These are phyloP conservation scores for Cotoneaster glaucophyllus DNA, from an alignment of 306 rosid genomes.

Conservation along the genomic window DNA sequence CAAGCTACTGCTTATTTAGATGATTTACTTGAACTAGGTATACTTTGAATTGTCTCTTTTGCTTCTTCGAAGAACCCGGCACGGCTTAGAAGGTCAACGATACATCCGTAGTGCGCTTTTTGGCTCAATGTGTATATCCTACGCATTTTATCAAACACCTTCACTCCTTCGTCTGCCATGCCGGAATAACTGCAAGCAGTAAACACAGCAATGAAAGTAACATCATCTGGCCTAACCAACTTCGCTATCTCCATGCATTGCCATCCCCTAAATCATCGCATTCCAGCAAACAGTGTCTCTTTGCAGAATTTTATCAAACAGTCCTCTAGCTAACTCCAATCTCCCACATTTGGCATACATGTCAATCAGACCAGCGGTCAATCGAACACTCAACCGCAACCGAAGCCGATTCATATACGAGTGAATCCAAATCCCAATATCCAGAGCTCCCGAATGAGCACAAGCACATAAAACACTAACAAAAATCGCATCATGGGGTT, in stretches of 20 bases:
- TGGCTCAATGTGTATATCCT: conserved; percentile 39
- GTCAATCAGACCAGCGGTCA: conserved; percentile 59
- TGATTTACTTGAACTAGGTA: conserved; percentile 19
- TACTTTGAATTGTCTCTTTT: conserved; percentile 35
- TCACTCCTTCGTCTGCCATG: conserved; percentile 46
- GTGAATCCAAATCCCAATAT: conserved; percentile 66
- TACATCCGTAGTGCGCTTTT: conserved; percentile 66
- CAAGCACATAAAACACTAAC: conserved; percentile 67
- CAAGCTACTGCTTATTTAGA: conserved; percentile 59
- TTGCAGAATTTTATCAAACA: conserved; percentile 34
- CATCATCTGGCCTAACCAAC: conserved; percentile 51
- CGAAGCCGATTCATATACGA: too few relatives aligned
- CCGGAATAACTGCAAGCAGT: conserved; percentile 77
- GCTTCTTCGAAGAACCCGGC: conserved; percentile 62
- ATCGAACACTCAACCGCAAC: conserved; percentile 33
- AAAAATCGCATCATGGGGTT: conserved; percentile 63
- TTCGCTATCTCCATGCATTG: conserved; percentile 66
- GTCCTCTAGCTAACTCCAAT: conserved; percentile 36
- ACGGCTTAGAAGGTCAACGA: conserved; percentile 62
- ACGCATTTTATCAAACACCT: conserved; percentile 48
- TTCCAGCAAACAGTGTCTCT: conserved; percentile 67
- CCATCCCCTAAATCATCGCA: conserved; percentile 70
- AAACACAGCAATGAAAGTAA: conserved; percentile 65
- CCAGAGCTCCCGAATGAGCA: conserved; percentile 68
- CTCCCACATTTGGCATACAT: conserved; percentile 81